phyloP scores from a whole-genome alignment of 176 grass and related monocot species.

The Thinopyrum elongatum region DNA sequence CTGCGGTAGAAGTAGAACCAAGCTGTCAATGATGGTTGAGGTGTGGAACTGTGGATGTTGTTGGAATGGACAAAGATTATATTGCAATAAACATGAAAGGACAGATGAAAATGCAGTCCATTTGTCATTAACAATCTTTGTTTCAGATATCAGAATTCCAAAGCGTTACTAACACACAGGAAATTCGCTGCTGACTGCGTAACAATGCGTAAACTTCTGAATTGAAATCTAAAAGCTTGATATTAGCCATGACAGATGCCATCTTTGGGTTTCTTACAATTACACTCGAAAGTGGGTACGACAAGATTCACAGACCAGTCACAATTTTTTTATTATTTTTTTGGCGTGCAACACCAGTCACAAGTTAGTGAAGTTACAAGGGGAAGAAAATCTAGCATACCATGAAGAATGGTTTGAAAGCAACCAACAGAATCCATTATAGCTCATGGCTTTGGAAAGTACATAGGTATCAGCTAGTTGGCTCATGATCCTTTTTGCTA shows the following conservation, averaged over 20 bases:
- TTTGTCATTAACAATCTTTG: not conserved
- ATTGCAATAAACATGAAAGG: not conserved
- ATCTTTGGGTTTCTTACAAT: not conserved
- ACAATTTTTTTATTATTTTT: not conserved
- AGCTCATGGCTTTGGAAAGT: not conserved
- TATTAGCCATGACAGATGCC: not conserved
- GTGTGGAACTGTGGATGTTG: not conserved
- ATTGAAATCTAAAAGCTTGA: not conserved
- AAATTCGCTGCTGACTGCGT: not conserved
- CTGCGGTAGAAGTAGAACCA: constrained; percentile 39
- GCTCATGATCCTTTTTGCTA: not conserved
- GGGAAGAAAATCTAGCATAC: not conserved
- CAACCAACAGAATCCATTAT: not conserved
- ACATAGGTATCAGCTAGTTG: not conserved
- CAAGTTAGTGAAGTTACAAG: not conserved
- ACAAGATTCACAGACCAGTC: not conserved
- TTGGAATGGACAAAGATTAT: too few species aligned
- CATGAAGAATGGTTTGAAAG: not conserved
- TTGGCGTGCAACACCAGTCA: too few species aligned
- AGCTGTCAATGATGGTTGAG: not conserved
- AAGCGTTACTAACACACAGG: not conserved
- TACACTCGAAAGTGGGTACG: not conserved
- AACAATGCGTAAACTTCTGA: not conserved
- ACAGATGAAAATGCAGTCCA: not conserved
- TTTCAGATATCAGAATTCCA: not conserved